Evolutionary conservation across 345 rosid genomes (phyloP), one percentile per base, ranked within the genome.

Genomic region (Conringia planisiliqua): DNA sequence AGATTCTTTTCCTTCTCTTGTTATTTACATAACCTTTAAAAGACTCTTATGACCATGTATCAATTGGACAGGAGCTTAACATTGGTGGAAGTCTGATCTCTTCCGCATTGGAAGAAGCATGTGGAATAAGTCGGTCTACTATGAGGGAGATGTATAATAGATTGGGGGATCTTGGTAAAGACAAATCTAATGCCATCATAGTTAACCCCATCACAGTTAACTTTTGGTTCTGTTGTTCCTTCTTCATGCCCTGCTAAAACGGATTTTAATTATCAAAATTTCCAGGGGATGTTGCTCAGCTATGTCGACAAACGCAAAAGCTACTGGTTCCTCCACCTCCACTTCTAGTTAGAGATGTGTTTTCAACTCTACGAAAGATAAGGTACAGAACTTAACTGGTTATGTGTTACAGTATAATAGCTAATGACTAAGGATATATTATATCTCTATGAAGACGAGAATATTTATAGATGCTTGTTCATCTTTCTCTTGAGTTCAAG

Each of bases 251-350:
- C 64, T 64, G 71, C 69, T 66, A 27, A 70, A 70, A 27, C 0
- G 7, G 6, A 2, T 2, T 70, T n/a, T 32, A 20, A 52, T 14
- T 29, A 30, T 51, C 22, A 73, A 52, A 82, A 66, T 39, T 70
- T 61, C 27, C 68, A 93, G 98, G 98, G 75, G 98, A 90, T 61
- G 98, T 89, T 62, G 98, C 98, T 75, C 97, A 89, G 85, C 80
- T 67, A 58, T 90, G 90, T 76, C 87, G 96, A 70, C 93, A 90
- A 82, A 93, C 88, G 9, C 97, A 93, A 78, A 82, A 81, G 58
- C 82, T 93, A 65, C 92, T 93, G 55, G 84, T 86, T 74, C 90
- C 88, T 73, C 89, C 91, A 63, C 82, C 91, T 5, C 90, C 79
- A 16, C 92, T 91, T 78, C 81, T 89, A 40, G 64, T 93, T 35